phyloP scores from a whole-genome alignment of 2,329 filamentous ascomycete genomes.

The Pyricularia grisea region DNA sequence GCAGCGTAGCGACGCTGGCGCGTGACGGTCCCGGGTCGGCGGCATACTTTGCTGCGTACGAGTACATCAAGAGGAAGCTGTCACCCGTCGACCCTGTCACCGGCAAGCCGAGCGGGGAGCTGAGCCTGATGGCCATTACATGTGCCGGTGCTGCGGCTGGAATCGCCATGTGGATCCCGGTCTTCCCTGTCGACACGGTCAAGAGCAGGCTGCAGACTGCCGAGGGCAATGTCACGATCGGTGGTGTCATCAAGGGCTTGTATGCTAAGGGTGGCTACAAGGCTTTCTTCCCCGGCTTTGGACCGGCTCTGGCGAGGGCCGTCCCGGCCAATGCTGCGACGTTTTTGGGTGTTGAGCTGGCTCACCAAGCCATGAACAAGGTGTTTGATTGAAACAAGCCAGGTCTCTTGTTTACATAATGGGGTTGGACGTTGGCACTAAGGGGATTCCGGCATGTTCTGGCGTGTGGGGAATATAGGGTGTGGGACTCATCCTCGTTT shows the following conservation, averaged over 20 bases:
- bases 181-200: constrained; percentile 95
- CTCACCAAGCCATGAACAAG: constrained; percentile 75
- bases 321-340: constrained; percentile 96
- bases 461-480: background rate
- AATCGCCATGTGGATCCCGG: constrained; percentile 98
- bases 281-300: constrained; percentile 96
- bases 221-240: constrained; percentile 72
- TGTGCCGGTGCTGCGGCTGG: constrained; percentile 83
- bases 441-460: background rate
- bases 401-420: background rate
- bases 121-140: constrained; percentile 76
- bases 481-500: background rate
- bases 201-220: constrained; percentile 91
- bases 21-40: constrained; percentile 88
- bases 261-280: constrained; percentile 74
- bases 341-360: constrained; percentile 78
- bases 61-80: constrained; percentile 81
- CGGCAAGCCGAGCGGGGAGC: constrained; percentile 63
- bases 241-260: constrained; percentile 70
- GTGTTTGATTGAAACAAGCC: constrained; percentile 41
- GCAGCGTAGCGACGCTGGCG: constrained; percentile 81
- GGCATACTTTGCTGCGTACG: constrained; percentile 95
- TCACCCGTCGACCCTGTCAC: constrained; percentile 71
- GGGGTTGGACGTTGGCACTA: background rate
- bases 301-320: constrained; percentile 82